Base-by-base conservation (phyloP, 106 monocot genomes). In the Dendrobium catenatum region DNA sequence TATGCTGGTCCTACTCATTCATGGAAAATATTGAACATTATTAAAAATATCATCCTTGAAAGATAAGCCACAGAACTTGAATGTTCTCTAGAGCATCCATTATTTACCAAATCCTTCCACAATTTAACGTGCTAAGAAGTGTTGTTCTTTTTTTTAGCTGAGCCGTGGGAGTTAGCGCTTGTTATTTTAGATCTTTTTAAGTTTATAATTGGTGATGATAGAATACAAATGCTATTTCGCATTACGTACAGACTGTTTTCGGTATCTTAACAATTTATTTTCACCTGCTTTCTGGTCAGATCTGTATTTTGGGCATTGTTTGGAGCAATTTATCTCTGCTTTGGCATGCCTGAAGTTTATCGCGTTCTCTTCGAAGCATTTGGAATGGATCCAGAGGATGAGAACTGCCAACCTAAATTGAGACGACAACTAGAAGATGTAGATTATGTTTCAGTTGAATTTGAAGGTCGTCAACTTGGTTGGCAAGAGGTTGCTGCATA, bases 271-370 rank as follows among this genome's bases (percentile, higher is more conserved):
- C 61, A 22, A 22, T 7, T n/a, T 61, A 22, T 66, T 80, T 2
- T 40, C 41, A 55, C 24, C 1, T 86, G 24, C 18, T 80, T 46
- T 77, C 20, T 79, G 68, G 0, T 43, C 79, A 98, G 97, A 77
- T 91, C 89, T 80, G 97, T 98, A 68, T 98, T 98, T 70, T 94
- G 92, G 92, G 97, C 97, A 81, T 72, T 98, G 73, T 98, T 98
- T 89, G 97, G 94, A 83, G 94, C 97, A 17, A 98, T 98, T 79
- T 98, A 92, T 87, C 79, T 98, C 18, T 98, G 97, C 75, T 98
- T 91, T 87, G 97, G 97, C 26, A 90, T 98, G 94, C 91, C 97
- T 64, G 97, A 98, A 86, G 94, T 98, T 44, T 98, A 98, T 81
- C 92, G 97, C 55, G 92, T 98, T 37, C 89, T 98, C 41, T 98